These are phyloP conservation scores for Neckera pumila DNA, from an alignment of 225 moss, liverwort and hornwort genomes.

Conservation along the genomic window DNA sequence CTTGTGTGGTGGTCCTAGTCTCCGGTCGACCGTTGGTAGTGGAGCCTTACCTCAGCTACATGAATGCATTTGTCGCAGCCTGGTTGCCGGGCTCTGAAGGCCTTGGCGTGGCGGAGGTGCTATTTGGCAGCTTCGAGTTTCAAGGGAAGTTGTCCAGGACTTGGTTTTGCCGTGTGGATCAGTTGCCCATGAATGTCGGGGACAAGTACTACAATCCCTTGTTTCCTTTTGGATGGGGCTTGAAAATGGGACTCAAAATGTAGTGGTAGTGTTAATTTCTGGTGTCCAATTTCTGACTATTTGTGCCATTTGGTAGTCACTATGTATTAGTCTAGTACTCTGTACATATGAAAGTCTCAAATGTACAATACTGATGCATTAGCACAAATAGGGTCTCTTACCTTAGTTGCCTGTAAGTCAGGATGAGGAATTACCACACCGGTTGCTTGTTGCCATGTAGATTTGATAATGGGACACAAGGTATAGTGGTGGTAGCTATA, in stretches of 20 bases:
- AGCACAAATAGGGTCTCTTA: neutral
- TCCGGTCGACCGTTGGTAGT: conserved; percentile 57
- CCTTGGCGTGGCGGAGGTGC: conserved; percentile 38
- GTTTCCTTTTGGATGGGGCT: conserved; percentile 72
- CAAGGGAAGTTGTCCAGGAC: conserved; percentile 40
- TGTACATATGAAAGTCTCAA: neutral
- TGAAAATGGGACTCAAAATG: conserved; percentile 17
- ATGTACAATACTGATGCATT: neutral
- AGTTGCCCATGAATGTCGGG: conserved; percentile 78
- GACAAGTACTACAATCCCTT: conserved; percentile 57
- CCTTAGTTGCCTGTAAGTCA: neutral
- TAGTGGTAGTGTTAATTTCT: neutral
- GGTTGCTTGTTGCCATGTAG: too few relatives aligned
- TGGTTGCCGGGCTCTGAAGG: conserved; percentile 67
- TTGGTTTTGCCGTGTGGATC: conserved; percentile 52
- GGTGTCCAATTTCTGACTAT: neutral
- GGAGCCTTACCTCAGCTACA: conserved; percentile 29
- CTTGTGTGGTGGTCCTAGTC: conserved; percentile 52
- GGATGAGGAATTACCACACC: too few relatives aligned
- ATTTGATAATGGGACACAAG: neutral
- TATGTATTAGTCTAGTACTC: neutral
- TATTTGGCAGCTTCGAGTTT: conserved; percentile 58
- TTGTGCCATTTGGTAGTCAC: neutral
- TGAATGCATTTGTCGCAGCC: conserved; percentile 57
- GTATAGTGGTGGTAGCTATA: neutral